phyloP scores from a whole-genome alignment of 2,329 filamentous ascomycete species.

The Talaromyces funiculosus region DNA sequence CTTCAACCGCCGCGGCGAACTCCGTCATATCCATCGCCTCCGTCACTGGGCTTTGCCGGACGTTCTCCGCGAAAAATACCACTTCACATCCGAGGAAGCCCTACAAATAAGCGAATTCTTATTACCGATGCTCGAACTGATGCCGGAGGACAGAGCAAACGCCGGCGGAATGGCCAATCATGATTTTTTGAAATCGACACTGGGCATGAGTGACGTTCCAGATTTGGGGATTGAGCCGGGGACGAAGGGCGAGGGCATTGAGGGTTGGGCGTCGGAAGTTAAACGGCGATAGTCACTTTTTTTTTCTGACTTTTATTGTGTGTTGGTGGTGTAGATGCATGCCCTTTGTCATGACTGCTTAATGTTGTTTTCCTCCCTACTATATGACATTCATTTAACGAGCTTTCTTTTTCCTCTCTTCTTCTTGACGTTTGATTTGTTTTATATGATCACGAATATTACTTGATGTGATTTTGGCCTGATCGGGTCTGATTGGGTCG shows the following conservation, averaged over 20 bases:
- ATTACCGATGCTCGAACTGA: constrained; percentile 81
- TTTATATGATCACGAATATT: constrained; percentile 9
- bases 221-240: constrained; percentile 72
- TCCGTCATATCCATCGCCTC: constrained; percentile 93
- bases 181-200: constrained; percentile 73
- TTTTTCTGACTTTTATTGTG: background rate
- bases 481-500: background rate
- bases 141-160: constrained; percentile 85
- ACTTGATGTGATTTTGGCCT: constrained; percentile 5
- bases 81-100: constrained; percentile 78
- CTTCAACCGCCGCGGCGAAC: constrained; percentile 94
- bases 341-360: constrained; percentile 1
- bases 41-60: constrained; percentile 94
- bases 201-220: constrained; percentile 72
- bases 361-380: constrained; percentile 1
- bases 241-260: constrained; percentile 82
- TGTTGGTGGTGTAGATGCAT: constrained; percentile 1
- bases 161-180: constrained; percentile 92
- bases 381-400: constrained; percentile 11
- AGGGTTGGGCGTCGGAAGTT: constrained; percentile 86
- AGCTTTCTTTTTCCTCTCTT: background rate
- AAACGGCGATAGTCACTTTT: constrained; percentile 60
- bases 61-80: constrained; percentile 92
- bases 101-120: constrained; percentile 77
- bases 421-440: constrained; percentile 1